Percentiles rank a stretch among this genome's conserved stretches.
Conservation (phyloP, 139 green algal species). For the Chlamydomonas sp. region DNA sequence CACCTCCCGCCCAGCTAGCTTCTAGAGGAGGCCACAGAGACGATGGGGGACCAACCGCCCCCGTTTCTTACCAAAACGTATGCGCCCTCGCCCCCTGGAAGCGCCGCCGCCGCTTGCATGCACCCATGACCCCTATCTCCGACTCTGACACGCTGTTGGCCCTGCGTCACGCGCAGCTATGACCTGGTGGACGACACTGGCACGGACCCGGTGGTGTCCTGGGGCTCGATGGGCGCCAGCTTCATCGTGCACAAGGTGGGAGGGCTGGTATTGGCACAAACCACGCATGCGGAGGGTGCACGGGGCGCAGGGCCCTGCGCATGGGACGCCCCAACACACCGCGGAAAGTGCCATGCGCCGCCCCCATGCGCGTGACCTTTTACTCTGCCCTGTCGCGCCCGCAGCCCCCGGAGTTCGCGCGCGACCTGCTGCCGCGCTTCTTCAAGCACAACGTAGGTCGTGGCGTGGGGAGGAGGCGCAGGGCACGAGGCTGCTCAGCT, state of each 20-base stretch:
- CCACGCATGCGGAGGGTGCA: background rate
- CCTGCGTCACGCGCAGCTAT: constrained; percentile 57
- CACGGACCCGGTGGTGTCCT: constrained; percentile 79
- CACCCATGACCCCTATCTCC: background rate
- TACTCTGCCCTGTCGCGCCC: constrained; percentile 81
- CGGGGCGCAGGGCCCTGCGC: background rate
- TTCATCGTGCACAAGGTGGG: constrained; percentile 54
- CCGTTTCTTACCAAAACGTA: constrained; percentile 63
- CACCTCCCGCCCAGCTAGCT: too few relatives aligned
- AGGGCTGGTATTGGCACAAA: background rate
- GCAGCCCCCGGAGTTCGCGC: constrained; percentile 83
- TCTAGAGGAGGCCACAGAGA: too few relatives aligned
- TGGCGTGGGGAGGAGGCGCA: background rate
- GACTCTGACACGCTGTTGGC: background rate
- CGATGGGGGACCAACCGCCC: too few relatives aligned
- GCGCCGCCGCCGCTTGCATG: background rate
- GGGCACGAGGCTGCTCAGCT: background rate
- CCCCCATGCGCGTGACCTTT: background rate
- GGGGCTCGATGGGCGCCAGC: constrained; percentile 32
- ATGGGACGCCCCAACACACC: background rate
- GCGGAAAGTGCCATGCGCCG: background rate
- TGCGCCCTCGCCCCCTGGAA: background rate
- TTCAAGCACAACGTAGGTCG: constrained; percentile 90
- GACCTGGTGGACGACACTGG: constrained; percentile 82
- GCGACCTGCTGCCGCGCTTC: constrained; percentile 80